A percentile compares a stretch with the other conserved stretches of the same genome.
phyloP scores from a whole-genome alignment of 1,139 yeast genomes.

The Kodamaea anthophila region DNA sequence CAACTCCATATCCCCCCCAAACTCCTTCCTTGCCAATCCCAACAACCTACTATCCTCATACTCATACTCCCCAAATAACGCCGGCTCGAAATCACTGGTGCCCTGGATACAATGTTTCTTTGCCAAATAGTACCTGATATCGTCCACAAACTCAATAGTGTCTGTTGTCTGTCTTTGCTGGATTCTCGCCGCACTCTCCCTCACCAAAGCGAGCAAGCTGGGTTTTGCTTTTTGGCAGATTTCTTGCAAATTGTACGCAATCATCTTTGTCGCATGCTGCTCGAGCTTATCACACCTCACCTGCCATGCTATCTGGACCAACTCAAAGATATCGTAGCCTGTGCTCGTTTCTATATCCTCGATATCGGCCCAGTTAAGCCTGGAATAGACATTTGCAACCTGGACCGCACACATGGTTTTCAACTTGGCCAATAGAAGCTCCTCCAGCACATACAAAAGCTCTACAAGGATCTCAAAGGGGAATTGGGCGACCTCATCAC shows the following conservation, averaged over 20 bases:
- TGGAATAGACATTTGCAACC: conserved; percentile 37
- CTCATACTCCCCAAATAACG: conserved; percentile 11
- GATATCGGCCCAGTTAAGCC: conserved; percentile 18
- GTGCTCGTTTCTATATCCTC: conserved; percentile 13
- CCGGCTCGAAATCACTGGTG: conserved; percentile 27
- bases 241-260: conserved; percentile 45
- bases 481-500: conserved; percentile 47
- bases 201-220: conserved; percentile 18
- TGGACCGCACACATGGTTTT: conserved; percentile 62
- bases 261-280: conserved; percentile 51
- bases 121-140: conserved; percentile 59
- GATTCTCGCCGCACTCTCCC: conserved; percentile 53
- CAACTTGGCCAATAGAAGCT: conserved; percentile 53
- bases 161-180: conserved; percentile 63
- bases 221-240: conserved; percentile 27
- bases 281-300: conserved; percentile 61
- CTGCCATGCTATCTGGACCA: conserved; percentile 63
- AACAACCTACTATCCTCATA: conserved; percentile 24
- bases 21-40: conserved; percentile 18
- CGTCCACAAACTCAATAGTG: conserved; percentile 74
- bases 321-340: conserved; percentile 45
- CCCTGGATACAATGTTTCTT: conserved; percentile 38
- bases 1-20: conserved; percentile 31
- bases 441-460: conserved; percentile 55
- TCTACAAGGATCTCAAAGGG: conserved; percentile 49